Evolutionary conservation across 78 protist species (phyloP).

Genomic region (Dictyostelium brefeldianum): DNA sequence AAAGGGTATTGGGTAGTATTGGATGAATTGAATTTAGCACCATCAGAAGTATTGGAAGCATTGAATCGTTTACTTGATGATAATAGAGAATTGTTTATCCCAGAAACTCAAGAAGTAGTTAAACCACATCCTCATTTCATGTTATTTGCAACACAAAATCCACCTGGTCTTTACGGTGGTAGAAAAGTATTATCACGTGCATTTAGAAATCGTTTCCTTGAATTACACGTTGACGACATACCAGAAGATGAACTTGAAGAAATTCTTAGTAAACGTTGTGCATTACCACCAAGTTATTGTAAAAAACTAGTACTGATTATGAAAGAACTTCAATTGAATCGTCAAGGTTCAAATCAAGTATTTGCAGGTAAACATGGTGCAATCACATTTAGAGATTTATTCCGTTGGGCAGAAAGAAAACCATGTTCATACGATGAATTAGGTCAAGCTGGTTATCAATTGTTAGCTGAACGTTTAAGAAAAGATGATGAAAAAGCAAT

Average conservation of each 20-base stretch:
- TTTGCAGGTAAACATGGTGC: conserved; percentile 97
- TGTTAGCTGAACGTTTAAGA: conserved; percentile 97
- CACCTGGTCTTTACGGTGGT: conserved; percentile 99
- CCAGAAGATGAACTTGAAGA: conserved; percentile 94
- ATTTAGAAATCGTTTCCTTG: conserved; percentile 98
- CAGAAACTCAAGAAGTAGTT: conserved; percentile 97
- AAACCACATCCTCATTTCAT: conserved; percentile 97
- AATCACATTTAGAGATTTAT: conserved; percentile 99
- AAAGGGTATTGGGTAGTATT: conserved; percentile 99
- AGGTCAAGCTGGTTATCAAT: conserved; percentile 95
- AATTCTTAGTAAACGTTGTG: conserved; percentile 92
- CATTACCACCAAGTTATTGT: conserved; percentile 91
- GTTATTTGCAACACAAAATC: conserved; percentile 99
- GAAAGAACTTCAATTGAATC: conserved; percentile 86
- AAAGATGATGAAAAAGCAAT: conserved; percentile 88
- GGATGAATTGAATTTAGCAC: conserved; percentile 99
- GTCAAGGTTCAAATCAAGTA: conserved; percentile 79
- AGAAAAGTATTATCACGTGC: conserved; percentile 98
- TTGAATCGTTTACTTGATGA: conserved; percentile 99
- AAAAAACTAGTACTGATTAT: conserved; percentile 90
- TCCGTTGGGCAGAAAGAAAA: conserved; percentile 98
- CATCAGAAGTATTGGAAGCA: conserved; percentile 99
- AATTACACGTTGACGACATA: conserved; percentile 97
- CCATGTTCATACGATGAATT: conserved; percentile 84
- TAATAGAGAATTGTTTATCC: conserved; percentile 98